Base-by-base conservation (phyloP, 768 basidiomycete species). In the Fomitopsis serialis region DNA sequence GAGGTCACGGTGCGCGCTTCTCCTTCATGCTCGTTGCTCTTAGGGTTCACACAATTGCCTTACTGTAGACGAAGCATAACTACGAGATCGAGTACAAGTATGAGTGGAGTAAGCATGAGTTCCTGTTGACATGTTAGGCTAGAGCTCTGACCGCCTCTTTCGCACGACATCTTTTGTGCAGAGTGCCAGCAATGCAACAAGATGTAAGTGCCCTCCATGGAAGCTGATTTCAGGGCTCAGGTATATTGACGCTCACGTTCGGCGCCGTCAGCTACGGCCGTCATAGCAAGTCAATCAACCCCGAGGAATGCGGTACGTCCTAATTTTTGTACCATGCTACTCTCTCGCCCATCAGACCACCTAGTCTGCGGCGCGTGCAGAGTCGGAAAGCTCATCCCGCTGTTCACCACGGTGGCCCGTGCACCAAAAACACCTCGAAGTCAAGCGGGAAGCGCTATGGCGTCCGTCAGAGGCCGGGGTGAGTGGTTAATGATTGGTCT, bases 81-180 rank as follows among this genome's bases (percentile, higher is more conserved):
- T 92, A 92, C 61, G 85, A 88, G 54, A 90, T 91, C 56, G 74
- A 74, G 21, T 83, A 87, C 69, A 80, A 81, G 21, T 91, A 74
- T 59, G 72, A 84, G 63, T 92, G 89, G 89, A 73, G 88, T 89
- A 58, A 67, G 84, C 71, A 17, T 15, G 13, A 35, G 3, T 50
- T 13, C 25, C 11, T 6, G 8, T 45, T 7, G 22, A 24, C 17
- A 19, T 48, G 17, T 23, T 22, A 19, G n/a, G 29, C 23, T 32
- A 25, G 5, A 32, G 29, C 29, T 6, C 29, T 32, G 5, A 32
- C 27, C 12, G n/a, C n/a, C n/a, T n/a, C n/a, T n/a, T n/a, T n/a
- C 36, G 22, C 17, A 45, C 25, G 34, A 6, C 13, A 36, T 19
- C 29, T 35, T 57, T 40, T 47, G 29, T 53, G 25, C 44, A 88